Conservation (phyloP, 495 filamentous ascomycete genomes). For the Penicillium turbatum region DNA sequence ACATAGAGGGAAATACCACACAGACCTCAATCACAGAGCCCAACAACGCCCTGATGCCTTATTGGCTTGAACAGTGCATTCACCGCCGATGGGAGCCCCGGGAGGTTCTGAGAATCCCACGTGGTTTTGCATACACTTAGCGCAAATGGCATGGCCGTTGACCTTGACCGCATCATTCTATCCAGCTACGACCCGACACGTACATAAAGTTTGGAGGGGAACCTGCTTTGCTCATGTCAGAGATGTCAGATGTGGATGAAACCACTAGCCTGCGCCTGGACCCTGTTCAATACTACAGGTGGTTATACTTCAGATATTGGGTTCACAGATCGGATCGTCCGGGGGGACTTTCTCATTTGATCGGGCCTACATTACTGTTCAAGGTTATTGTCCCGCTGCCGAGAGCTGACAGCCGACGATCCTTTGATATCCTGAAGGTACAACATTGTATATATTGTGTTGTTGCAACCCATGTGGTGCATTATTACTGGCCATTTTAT, state of each 20-base stretch:
- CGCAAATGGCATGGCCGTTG: neutral
- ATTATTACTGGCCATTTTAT: neutral
- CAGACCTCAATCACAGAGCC: neutral
- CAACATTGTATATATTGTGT: too few species aligned
- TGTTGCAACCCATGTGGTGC: neutral
- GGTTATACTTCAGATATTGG: neutral
- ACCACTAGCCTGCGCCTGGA: neutral
- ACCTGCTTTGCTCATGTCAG: neutral
- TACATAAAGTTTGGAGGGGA: neutral
- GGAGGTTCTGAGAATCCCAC: slow-evolving; percentile 1
- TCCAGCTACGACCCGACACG: slow-evolving; percentile 4
- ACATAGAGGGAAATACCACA: neutral
- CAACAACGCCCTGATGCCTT: neutral
- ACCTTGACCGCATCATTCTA: slow-evolving; percentile 7
- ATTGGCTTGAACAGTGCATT: neutral
- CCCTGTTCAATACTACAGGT: neutral
- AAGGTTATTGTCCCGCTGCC: neutral
- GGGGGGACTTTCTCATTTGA: neutral
- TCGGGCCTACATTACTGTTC: neutral
- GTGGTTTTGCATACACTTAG: slow-evolving; percentile 8
- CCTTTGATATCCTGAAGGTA: neutral
- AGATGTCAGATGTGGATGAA: too few species aligned
- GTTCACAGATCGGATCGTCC: neutral
- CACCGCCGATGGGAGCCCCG: slow-evolving; percentile 3
- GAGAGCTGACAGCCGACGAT: neutral